Percentiles rank a stretch among this genome's conserved stretches.
Evolutionary conservation across 306 rosid genomes (phyloP).

Genomic region (Castanea sativa): DNA sequence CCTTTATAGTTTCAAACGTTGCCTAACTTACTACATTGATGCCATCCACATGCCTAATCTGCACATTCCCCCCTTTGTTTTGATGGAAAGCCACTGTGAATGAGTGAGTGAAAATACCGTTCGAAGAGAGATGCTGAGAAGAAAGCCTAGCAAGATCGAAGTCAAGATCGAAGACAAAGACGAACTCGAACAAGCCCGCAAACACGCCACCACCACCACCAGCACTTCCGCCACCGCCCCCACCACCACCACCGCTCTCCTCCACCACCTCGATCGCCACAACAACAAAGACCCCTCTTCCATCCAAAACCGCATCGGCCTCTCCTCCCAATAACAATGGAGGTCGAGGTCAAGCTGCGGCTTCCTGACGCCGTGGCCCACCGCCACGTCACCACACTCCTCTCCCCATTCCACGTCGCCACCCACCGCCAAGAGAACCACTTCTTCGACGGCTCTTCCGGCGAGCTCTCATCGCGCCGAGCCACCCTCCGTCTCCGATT

Average conservation of each 20-base stretch:
- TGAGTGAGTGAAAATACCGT: neutral
- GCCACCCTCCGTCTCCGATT: constrained; percentile 79
- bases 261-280: constrained; percentile 65
- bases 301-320: constrained; percentile 41
- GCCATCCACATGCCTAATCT: no score
- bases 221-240: constrained; percentile 38
- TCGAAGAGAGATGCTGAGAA: constrained; percentile 53
- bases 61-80: no score
- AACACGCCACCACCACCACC: constrained; percentile 32
- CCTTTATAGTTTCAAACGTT: no score
- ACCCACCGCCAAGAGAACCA: constrained; percentile 76
- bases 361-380: constrained; percentile 52
- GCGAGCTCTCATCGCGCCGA: constrained; percentile 55
- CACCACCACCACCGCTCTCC: constrained; percentile 33
- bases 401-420: constrained; percentile 51
- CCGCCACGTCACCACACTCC: constrained; percentile 37
- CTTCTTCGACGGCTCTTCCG: constrained; percentile 75
- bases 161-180: constrained; percentile 77
- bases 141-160: constrained; percentile 67
- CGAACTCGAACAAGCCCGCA: constrained; percentile 80
- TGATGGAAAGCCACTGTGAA: no score
- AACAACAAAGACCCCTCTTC: constrained; percentile 31
- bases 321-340: constrained; percentile 32
- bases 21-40: no score
- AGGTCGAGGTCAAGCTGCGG: constrained; percentile 69